Evolutionary conservation across 306 rosid genomes (phyloP).

Genomic region (Glycine tomentella): DNA sequence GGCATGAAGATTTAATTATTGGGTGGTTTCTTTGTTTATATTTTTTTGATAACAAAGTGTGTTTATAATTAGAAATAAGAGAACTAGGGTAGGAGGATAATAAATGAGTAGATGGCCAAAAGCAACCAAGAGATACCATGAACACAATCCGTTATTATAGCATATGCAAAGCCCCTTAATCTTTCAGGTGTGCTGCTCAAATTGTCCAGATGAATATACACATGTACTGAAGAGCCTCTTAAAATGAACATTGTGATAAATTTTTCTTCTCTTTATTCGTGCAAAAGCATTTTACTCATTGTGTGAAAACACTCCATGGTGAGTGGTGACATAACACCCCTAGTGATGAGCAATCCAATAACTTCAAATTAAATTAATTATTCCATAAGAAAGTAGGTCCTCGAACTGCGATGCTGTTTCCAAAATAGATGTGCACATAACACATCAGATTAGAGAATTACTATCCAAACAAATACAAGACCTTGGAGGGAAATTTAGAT

Average conservation of each 20-base stretch:
- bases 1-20: background rate
- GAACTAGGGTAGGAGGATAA: background rate
- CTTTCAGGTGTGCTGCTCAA: background rate
- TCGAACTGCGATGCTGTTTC: too few species aligned
- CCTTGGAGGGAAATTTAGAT: too few species aligned
- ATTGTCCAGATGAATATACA: background rate
- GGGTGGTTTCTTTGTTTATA: background rate
- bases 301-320: too few species aligned
- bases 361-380: too few species aligned
- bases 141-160: conserved; percentile 1
- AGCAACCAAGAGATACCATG: background rate
- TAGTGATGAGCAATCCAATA: too few species aligned
- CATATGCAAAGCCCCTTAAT: conserved; percentile 7
- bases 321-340: too few species aligned
- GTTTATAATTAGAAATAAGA: conserved; percentile 2
- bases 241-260: background rate
- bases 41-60: background rate
- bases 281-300: too few species aligned
- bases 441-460: too few species aligned
- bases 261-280: too few species aligned
- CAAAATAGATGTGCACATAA: too few species aligned
- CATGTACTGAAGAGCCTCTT: background rate
- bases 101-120: background rate
- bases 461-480: too few species aligned
- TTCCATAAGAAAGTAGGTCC: too few species aligned